Conservation (phyloP, 192 early-diverging fungal species). For the Coemansia furcata region DNA sequence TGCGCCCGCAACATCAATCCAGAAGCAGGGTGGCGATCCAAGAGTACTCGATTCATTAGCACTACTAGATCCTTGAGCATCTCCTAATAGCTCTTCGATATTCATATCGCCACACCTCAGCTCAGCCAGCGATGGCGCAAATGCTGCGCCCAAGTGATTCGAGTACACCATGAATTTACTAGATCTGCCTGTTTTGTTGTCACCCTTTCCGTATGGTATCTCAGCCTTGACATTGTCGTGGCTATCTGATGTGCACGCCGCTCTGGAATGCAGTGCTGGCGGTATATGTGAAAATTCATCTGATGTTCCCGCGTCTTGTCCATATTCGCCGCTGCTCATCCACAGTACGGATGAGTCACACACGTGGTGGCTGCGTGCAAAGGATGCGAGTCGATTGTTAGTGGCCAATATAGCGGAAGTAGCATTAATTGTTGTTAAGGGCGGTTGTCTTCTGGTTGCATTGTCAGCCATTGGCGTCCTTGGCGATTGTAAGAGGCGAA, state of each 20-base stretch:
- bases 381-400: constrained; percentile 2
- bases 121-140: constrained; percentile 15
- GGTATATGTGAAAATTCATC: not conserved
- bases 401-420: not conserved
- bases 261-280: not conserved
- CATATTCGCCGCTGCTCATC: constrained; percentile 21
- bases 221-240: not conserved
- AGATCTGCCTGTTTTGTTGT: not conserved
- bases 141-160: constrained; percentile 19
- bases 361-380: constrained; percentile 9
- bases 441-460: not conserved
- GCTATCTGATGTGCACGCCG: not conserved
- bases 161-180: constrained; percentile 37
- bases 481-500: not conserved
- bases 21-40: constrained; percentile 55
- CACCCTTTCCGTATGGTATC: not conserved
- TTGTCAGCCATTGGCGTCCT: not conserved
- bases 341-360: constrained; percentile 43
- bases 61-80: constrained; percentile 8
- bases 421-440: not conserved
- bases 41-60: not conserved
- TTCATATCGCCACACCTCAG: constrained; percentile 7
- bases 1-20: constrained; percentile 66
- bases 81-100: constrained; percentile 10
- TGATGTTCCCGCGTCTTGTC: not conserved